phyloP scores from a whole-genome alignment of 192 early-diverging fungal genomes.

The Fimicolochytrium jonesii region DNA sequence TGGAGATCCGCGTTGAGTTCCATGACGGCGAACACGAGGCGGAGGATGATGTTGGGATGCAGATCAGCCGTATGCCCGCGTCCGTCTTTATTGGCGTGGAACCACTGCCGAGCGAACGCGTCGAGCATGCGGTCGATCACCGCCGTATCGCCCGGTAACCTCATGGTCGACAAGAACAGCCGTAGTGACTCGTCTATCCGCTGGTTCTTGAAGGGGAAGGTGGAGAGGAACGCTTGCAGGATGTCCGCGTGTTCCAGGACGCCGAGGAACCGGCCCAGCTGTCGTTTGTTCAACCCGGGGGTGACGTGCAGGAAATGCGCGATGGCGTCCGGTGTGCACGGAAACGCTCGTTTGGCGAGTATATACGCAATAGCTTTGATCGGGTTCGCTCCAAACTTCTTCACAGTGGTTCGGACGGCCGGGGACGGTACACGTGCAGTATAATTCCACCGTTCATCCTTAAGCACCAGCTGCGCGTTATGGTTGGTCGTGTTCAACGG shows the following conservation, averaged over 20 bases:
- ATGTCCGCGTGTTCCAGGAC: conserved; percentile 53
- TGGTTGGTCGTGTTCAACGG: no score
- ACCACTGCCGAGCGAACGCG: conserved; percentile 61
- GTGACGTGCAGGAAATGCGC: conserved; percentile 66
- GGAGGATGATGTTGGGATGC: conserved; percentile 48
- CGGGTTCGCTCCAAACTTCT: conserved; percentile 57
- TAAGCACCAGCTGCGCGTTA: conserved; percentile 21
- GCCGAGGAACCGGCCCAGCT: conserved; percentile 55
- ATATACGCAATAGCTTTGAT: conserved; percentile 52
- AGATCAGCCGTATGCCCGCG: neutral
- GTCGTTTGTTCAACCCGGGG: conserved; percentile 51
- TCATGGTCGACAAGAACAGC: conserved; percentile 48
- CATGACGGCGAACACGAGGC: conserved; percentile 61
- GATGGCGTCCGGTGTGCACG: conserved; percentile 54
- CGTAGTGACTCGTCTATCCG: conserved; percentile 58
- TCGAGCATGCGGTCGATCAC: conserved; percentile 51
- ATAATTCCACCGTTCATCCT: conserved; percentile 25
- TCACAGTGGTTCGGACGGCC: conserved; percentile 51
- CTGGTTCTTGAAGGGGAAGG: conserved; percentile 50
- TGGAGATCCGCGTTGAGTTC: conserved; percentile 59
- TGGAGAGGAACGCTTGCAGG: conserved; percentile 50
- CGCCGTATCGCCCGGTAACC: conserved; percentile 47
- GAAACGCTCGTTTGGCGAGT: conserved; percentile 51
- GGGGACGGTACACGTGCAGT: conserved; percentile 42
- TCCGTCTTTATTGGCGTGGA: conserved; percentile 52